Evolutionary conservation across 768 basidiomycete species (phyloP), one percentile per base, ranked within the genome.

Genomic region (Gyrodon lividus): DNA sequence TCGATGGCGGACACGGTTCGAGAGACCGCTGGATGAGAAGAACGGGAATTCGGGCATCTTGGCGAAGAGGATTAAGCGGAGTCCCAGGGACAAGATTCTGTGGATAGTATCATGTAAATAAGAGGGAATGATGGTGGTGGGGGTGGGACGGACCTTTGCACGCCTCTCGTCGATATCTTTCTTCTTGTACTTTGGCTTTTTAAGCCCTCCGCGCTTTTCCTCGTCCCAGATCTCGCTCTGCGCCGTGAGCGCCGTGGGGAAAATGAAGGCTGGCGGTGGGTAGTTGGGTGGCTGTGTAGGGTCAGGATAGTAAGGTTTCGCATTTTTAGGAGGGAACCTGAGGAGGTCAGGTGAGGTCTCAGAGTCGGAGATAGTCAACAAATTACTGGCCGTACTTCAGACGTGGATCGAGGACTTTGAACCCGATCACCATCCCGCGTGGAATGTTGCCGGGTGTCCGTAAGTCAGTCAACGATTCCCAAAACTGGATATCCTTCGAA

Each of bases 301-400:
- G 19, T 65, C 55, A 12, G 66, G 63, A 6, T 66, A 41, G 5
- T 67, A 63, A 3, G 75, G 64, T 62, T 82, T 83, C 2, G 83
- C 78, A 58, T 89, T 88, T 65, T 85, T 82, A 0, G 92, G 93
- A 43, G 93, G 92, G 62, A 92, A 95, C 57, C 93, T 95, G 46
- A 2, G 16, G 24, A 35, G 2, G 22, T 0, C 16, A 49, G 7
- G 41, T 46, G 12, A 20, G 5, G 47, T 49, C 6, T 51, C 2
- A 48, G 13, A 33, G 19, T 6, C 5, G 16, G n/a, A 34, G 24
- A 23, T 20, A 3, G 45, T 20, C 13, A n/a, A 16, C 5, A 5
- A 33, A 49, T 30, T 26, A 28, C 42, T 24, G 9, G 31, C 66
- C 81, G 30, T 57, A 95, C 95, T 77, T 87, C 12, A 98, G 72